Evolutionary conservation across 2,329 filamentous ascomycete genomes (phyloP), one percentile per base, ranked within the genome.

Genomic region (Trichoderma afroharzianum): DNA sequence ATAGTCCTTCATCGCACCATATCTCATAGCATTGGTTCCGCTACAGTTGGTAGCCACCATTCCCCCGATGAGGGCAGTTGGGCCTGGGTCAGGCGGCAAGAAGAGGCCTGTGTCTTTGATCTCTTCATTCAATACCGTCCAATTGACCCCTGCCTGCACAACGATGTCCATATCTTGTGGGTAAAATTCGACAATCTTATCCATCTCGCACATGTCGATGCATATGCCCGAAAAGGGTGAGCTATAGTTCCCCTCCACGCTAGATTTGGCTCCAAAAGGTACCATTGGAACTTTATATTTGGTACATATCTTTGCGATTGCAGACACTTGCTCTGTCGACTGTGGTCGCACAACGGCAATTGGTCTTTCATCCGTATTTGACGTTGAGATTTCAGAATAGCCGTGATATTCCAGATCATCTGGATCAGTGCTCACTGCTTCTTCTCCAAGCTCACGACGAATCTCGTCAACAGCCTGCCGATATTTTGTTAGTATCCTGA

Each of bases 1-100:
- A 85, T 90, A 93, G 74, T 93, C 91, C 75, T 91, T 92, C 91
- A 93, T 93, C 0, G 91, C 92, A 0, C 91, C 91, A 76, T 93
- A 93, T 66, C 90, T 83, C 71, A 87, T 84, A 1, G 87, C 87
- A 74, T 89, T 88, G 0, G 87, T 89, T 0, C 87, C 87, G 68
- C 84, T 90, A 81, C 91, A 93, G 68, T 91, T 91, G 1, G 91
- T 92, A 0, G 89, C 88, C 5, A 93, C 82, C 87, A 89, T 89
- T 6, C 88, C 87, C 2, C 87, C 88, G 24, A 89, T 82, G 73
- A 83, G 82, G 0, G 87, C 87, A 0, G 84, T 86, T 47, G 91
- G 91, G 2, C 90, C 88, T 0, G 91, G 91, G 74, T 93, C 91
- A 2, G 92, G 86, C 1, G 91, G 91, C 68, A 93, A 87, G 79